Conservation (phyloP, 1,284 basidiomycete genomes). For the Golubevia sp. region DNA sequence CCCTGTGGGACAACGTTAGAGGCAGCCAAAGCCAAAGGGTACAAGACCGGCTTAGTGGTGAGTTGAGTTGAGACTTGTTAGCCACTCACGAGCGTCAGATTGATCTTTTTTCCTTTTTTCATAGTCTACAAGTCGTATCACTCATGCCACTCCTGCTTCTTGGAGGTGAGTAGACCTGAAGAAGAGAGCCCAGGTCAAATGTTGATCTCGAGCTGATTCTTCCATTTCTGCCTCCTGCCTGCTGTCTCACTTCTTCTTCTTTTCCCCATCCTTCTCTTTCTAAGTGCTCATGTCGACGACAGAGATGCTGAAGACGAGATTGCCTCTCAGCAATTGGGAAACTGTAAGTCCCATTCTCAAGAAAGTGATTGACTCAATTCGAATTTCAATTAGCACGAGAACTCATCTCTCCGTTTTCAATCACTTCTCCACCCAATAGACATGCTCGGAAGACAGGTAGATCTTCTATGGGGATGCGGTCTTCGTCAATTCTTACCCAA, state of each 20-base stretch:
- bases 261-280: background rate
- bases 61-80: no score
- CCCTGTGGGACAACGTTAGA: constrained; percentile 60
- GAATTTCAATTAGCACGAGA: no score
- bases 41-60: constrained; percentile 52
- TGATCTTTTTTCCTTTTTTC: no score
- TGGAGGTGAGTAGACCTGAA: constrained; percentile 24
- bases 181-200: no score
- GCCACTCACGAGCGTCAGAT: no score
- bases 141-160: constrained; percentile 56
- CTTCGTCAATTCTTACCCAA: constrained; percentile 52
- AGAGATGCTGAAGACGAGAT: constrained; percentile 58
- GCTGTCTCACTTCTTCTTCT: background rate
- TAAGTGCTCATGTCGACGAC: constrained; percentile 47
- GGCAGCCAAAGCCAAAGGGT: constrained; percentile 54
- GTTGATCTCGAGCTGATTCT: no score
- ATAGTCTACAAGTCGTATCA: constrained; percentile 56
- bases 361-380: no score
- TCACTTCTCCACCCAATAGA: no score
- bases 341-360: no score
- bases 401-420: no score
- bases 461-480: constrained; percentile 57
- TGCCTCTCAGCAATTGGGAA: constrained; percentile 52
- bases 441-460: constrained; percentile 48
- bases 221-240: no score